A percentile compares a stretch with the other conserved stretches of the same genome.
phyloP scores from a whole-genome alignment of 805 yeast genomes.

The Lachancea thermotolerans region DNA sequence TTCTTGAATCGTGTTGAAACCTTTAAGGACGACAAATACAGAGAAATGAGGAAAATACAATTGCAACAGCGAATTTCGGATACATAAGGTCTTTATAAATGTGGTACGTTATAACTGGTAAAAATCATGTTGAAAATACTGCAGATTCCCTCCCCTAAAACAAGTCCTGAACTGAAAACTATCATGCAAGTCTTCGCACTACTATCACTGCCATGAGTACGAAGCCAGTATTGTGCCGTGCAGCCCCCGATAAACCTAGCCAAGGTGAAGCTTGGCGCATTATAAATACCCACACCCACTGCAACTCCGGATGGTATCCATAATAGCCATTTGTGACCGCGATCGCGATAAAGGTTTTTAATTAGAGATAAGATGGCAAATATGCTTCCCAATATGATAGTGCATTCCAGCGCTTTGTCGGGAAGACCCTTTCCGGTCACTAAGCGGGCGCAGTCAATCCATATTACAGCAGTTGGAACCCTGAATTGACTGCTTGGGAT shows the following conservation, averaged over 20 bases:
- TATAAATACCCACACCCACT: conserved; percentile 93
- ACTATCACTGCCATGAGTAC: conserved; percentile 31
- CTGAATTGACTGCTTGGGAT: conserved; percentile 80
- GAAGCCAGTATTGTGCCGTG: conserved; percentile 52
- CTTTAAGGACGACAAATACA: conserved; percentile 34
- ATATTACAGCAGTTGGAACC: conserved; percentile 90
- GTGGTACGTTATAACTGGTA: conserved; percentile 63
- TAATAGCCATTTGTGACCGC: conserved; percentile 34
- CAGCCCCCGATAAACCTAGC: conserved; percentile 91
- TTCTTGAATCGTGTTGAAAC: conserved; percentile 70
- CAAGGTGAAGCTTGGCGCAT: conserved; percentile 85
- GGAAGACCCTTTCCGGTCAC: conserved; percentile 92
- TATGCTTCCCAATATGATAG: conserved; percentile 53
- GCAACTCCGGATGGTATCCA: conserved; percentile 93
- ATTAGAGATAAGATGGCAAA: conserved; percentile 66
- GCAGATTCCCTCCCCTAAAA: conserved; percentile 88
- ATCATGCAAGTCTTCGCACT: conserved; percentile 66
- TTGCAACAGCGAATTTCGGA: conserved; percentile 20
- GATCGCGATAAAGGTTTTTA: conserved; percentile 48
- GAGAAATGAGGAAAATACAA: conserved; percentile 34
- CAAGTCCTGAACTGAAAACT: conserved; percentile 85
- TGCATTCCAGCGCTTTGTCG: conserved; percentile 57
- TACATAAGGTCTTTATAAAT: conserved; percentile 30
- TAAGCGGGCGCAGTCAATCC: conserved; percentile 93
- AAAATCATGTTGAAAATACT: conserved; percentile 76